phyloP scores from a whole-genome alignment of 805 yeast species.

The Saturnispora serradocipensis region DNA sequence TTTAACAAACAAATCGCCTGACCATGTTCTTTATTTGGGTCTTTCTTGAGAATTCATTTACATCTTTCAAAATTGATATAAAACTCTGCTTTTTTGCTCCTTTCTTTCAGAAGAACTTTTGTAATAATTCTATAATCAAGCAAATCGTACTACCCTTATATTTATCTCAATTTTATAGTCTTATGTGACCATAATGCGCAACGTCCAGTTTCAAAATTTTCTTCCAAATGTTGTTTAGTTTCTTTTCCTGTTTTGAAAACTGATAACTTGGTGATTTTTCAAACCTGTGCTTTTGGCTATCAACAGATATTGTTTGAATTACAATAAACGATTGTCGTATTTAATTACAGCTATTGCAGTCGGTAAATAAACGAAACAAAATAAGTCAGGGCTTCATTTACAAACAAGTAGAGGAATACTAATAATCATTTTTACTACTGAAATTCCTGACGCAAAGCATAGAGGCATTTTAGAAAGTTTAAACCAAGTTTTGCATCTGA shows the following conservation, averaged over 20 bases:
- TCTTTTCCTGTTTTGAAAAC: conserved; percentile 4
- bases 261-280: background rate
- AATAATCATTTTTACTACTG: background rate
- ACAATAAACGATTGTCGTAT: background rate
- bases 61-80: background rate
- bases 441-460: background rate
- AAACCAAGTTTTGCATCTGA: background rate
- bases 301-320: background rate
- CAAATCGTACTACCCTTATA: background rate
- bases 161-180: background rate
- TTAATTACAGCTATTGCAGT: background rate
- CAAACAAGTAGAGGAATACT: background rate
- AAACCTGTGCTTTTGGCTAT: background rate
- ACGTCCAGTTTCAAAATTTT: conserved; percentile 3
- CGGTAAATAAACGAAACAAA: background rate
- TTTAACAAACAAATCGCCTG: background rate
- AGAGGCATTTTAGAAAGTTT: background rate
- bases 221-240: background rate
- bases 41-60: background rate
- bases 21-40: background rate
- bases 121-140: background rate
- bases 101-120: background rate
- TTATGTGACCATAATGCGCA: background rate
- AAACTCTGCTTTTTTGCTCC: background rate
- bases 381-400: background rate